Conservation (phyloP, 1,284 basidiomycete species). For the Puccinia polysora region DNA sequence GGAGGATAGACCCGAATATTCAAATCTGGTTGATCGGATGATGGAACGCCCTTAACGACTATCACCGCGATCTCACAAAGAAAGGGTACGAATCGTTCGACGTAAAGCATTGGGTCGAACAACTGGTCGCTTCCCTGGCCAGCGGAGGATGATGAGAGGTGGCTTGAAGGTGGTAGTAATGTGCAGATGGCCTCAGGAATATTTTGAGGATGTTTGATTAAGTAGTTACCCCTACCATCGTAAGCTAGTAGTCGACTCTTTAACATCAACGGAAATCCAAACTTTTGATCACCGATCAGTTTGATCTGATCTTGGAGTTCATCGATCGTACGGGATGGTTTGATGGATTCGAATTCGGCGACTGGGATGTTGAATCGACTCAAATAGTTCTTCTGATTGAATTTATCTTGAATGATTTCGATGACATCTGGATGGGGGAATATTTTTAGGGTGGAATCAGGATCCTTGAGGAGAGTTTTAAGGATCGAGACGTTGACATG, state of each 20-base stretch:
- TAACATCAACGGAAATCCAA: conserved; percentile 90
- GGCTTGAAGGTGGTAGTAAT: conserved; percentile 50
- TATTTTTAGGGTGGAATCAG: conserved; percentile 59
- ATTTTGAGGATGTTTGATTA: conserved; percentile 62
- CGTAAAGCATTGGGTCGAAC: conserved; percentile 65
- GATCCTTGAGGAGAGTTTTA: conserved; percentile 61
- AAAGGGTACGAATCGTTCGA: conserved; percentile 90
- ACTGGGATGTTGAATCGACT: conserved; percentile 63
- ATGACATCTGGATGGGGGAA: conserved; percentile 83
- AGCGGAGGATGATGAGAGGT: no score
- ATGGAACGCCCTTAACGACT: conserved; percentile 73
- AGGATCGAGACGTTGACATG: conserved; percentile 82
- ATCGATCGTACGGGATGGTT: conserved; percentile 58
- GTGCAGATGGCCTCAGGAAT: conserved; percentile 62
- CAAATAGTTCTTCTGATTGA: conserved; percentile 78
- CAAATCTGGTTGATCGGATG: conserved; percentile 44
- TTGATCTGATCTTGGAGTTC: conserved; percentile 59
- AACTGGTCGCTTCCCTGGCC: conserved; percentile 52
- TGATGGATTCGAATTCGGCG: conserved; percentile 61
- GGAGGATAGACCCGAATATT: conserved; percentile 74
- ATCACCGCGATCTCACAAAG: conserved; percentile 90
- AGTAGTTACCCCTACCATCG: conserved; percentile 91
- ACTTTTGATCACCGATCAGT: conserved; percentile 56
- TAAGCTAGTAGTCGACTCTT: conserved; percentile 93
- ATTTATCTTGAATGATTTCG: conserved; percentile 91